Evolutionary conservation across 1,284 basidiomycete genomes (phyloP), one percentile per base, ranked within the genome.

Genomic region (Neolentinus lepideus): DNA sequence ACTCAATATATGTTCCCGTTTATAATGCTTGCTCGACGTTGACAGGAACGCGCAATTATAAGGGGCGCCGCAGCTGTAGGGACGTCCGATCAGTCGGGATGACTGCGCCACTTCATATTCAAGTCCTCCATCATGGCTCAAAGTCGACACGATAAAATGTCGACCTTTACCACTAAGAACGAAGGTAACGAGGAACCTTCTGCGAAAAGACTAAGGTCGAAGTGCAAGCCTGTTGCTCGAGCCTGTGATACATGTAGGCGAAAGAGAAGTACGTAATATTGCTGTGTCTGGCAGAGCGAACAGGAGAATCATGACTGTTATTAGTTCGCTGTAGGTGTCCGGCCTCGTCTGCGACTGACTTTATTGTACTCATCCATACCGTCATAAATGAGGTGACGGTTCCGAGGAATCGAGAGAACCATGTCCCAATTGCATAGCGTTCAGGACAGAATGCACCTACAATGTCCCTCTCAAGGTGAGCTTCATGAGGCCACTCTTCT

Each of bases 381-480:
- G n/a, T 43, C 38, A 12, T 31, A 31, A n/a, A 31, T 43, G 16
- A 43, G 38, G 38, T 21, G 16, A 43, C 38, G 38, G 38, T 21
- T 4, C 12, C 16, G 16, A 43, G n/a, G 38, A 21, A 43, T 43
- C 38, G 4, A 16, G 38, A 16, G 19, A n/a, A n/a, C 38, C 38
- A 24, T 50, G 47, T 50, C 27, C 47, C 24, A 50, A 50, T n/a
- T 50, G 47, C 27, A n/a, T 50, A 12, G 47, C 22, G 9, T 50
- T 50, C 47, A 50, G 25, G 24, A 50, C 47, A 16, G 47, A 50
- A 26, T 50, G 47, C 47, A 50, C 22, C 6, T 50, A 50, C 24
- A 29, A 50, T 11, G 24, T 26, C 14, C 24, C 27, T 25, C 16
- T 29, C 12, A 50, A 50, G 47, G 47, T 50, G 14, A 25, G 47